These are phyloP conservation scores for Oryza coarctata DNA, from an alignment of 176 grass and related monocot genomes.

Conservation along the genomic window DNA sequence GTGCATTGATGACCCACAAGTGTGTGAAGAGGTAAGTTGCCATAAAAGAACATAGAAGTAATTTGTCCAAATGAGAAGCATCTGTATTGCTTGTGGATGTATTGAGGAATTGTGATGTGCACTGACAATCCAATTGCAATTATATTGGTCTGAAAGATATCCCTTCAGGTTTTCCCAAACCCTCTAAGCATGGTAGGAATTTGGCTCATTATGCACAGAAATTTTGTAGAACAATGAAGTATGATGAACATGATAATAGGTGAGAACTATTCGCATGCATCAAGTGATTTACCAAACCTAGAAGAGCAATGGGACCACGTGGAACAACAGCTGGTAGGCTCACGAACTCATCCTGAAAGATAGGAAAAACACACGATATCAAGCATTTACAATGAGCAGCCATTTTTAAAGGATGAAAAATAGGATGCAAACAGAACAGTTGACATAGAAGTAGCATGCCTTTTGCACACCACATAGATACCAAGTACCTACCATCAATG, in stretches of 20 bases:
- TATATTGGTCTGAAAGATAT: background rate
- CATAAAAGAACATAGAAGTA: background rate
- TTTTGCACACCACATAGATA: too few species aligned
- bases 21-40: background rate
- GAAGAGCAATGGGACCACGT: slow-evolving; percentile 75
- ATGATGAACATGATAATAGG: background rate
- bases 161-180: background rate
- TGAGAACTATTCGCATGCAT: background rate
- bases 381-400: background rate
- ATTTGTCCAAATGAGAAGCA: background rate
- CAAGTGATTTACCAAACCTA: slow-evolving; percentile 86
- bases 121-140: background rate
- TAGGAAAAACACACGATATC: slow-evolving; percentile 1
- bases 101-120: background rate
- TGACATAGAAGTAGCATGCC: background rate
- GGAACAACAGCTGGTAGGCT: slow-evolving; percentile 78
- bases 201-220: background rate
- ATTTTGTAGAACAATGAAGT: background rate
- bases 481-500: background rate
- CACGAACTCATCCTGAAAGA: slow-evolving; percentile 79
- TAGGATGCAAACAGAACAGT: background rate
- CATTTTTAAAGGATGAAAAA: background rate
- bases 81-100: background rate
- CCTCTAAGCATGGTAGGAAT: background rate
- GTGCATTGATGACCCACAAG: background rate